Percentiles rank a stretch among this genome's conserved stretches.
Conservation (phyloP, 768 basidiomycete genomes). For the Cystobasidium tubakii region DNA sequence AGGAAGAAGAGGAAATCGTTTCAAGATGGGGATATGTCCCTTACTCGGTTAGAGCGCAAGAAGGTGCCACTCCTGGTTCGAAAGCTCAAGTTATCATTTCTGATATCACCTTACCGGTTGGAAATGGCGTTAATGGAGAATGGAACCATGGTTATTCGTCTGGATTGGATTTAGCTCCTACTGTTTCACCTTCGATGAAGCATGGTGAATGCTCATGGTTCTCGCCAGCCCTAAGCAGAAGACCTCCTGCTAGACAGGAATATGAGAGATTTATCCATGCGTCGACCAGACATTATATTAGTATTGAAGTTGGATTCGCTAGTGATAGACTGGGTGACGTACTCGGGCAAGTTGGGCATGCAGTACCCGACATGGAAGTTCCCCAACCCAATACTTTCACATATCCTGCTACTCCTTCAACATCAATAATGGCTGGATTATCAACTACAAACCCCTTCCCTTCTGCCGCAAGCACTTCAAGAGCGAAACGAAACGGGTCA, state of each 20-base stretch:
- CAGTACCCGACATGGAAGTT: slow-evolving; percentile 41
- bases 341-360: slow-evolving; percentile 29
- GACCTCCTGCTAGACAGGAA: slow-evolving; percentile 40
- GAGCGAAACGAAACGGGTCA: not conserved
- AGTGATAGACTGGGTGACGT: slow-evolving; percentile 39
- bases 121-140: slow-evolving; percentile 33
- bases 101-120: slow-evolving; percentile 42
- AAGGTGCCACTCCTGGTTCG: slow-evolving; percentile 42
- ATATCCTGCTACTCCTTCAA: slow-evolving; percentile 28
- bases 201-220: slow-evolving; percentile 47
- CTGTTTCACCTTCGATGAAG: slow-evolving; percentile 37
- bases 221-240: slow-evolving; percentile 42
- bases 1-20: slow-evolving; percentile 46
- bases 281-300: slow-evolving; percentile 45
- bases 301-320: slow-evolving; percentile 46
- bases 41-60: slow-evolving; percentile 40
- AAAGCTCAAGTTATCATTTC: slow-evolving; percentile 45
- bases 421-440: slow-evolving; percentile 36
- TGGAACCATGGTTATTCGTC: slow-evolving; percentile 45
- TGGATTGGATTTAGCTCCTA: slow-evolving; percentile 44
- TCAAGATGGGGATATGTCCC: slow-evolving; percentile 45
- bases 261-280: slow-evolving; percentile 44
- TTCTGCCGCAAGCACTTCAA: not conserved
- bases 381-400: slow-evolving; percentile 44
- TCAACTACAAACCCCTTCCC: slow-evolving; percentile 44